These are phyloP conservation scores for Wallacemonas sp. DNA, from an alignment of 208 protist genomes.

Conservation along the genomic window DNA sequence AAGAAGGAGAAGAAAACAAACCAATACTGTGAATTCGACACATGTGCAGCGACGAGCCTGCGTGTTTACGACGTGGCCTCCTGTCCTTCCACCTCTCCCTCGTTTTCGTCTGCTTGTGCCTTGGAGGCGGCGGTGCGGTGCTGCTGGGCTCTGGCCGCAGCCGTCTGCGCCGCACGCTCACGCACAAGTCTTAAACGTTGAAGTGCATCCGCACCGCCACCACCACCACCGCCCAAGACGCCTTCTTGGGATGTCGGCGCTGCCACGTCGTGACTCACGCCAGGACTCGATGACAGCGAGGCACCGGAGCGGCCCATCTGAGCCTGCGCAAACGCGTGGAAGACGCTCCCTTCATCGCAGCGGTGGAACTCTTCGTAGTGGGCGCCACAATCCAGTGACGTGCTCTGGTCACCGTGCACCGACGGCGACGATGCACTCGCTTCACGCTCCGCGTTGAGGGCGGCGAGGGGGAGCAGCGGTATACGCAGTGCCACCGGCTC, in stretches of 20 bases:
- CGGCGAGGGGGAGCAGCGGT: neutral
- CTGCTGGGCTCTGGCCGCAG: neutral
- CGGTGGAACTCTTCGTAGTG: conserved; percentile 6
- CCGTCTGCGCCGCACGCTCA: conserved; percentile 6
- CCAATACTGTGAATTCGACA: conserved; percentile 4
- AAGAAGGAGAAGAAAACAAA: conserved; percentile 16
- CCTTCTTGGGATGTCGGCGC: neutral
- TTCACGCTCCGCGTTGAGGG: neutral
- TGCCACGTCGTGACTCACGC: no score
- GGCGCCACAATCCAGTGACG: neutral
- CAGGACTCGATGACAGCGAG: neutral
- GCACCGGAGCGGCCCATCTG: no score
- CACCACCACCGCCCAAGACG: neutral
- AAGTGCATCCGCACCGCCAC: neutral
- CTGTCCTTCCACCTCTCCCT: neutral
- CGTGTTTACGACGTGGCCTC: neutral
- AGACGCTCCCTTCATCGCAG: conserved; percentile 11
- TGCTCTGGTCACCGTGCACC: neutral
- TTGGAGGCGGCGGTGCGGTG: neutral
- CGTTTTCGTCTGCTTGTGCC: neutral
- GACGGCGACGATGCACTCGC: neutral
- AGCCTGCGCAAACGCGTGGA: neutral
- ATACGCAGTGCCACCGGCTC: neutral
- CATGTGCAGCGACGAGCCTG: neutral
- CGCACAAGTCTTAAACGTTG: neutral